A percentile compares a stretch with the other conserved stretches of the same genome.
Evolutionary conservation across 1,284 basidiomycete genomes (phyloP).

Genomic region (Anthracocystis setariae): DNA sequence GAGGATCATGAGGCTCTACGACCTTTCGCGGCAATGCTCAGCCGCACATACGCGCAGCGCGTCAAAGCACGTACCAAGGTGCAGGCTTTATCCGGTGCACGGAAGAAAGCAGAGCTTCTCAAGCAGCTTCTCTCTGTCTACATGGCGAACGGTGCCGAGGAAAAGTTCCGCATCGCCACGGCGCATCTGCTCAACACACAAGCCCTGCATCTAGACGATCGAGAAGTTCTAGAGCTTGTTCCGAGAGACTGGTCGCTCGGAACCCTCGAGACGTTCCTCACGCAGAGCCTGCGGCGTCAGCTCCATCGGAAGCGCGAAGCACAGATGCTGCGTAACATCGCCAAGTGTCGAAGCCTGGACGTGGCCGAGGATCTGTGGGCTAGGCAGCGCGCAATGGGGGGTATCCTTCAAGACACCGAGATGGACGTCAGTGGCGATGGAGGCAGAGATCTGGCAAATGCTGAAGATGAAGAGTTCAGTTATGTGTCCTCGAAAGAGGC

Average conservation of each 20-base stretch:
- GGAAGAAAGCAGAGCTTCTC: conserved; percentile 37
- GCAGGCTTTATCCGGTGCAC: conserved; percentile 6
- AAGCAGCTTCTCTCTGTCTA: conserved; percentile 47
- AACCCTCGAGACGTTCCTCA: conserved; percentile 56
- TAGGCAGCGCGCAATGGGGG: conserved; percentile 49
- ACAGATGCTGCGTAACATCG: conserved; percentile 47
- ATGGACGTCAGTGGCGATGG: conserved; percentile 16
- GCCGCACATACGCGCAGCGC: conserved; percentile 36
- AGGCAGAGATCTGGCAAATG: neutral
- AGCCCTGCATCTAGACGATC: conserved; percentile 47
- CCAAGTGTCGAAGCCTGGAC: conserved; percentile 52
- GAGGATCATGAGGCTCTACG: conserved; percentile 28
- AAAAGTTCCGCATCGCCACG: conserved; percentile 48
- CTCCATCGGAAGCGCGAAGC: conserved; percentile 45
- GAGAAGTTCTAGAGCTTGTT: conserved; percentile 52
- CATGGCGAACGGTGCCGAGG: conserved; percentile 45
- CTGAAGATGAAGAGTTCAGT: conserved; percentile 7
- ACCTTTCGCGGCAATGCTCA: conserved; percentile 44
- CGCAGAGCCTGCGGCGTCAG: conserved; percentile 44
- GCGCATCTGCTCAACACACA: conserved; percentile 60
- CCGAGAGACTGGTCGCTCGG: conserved; percentile 55
- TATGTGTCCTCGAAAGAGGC: conserved; percentile 15
- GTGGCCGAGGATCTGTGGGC: conserved; percentile 53
- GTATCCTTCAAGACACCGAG: conserved; percentile 45
- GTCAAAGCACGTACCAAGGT: conserved; percentile 31